These are phyloP conservation scores for Pisolithus orientalis DNA, from an alignment of 768 basidiomycete species.

Conservation along the genomic window DNA sequence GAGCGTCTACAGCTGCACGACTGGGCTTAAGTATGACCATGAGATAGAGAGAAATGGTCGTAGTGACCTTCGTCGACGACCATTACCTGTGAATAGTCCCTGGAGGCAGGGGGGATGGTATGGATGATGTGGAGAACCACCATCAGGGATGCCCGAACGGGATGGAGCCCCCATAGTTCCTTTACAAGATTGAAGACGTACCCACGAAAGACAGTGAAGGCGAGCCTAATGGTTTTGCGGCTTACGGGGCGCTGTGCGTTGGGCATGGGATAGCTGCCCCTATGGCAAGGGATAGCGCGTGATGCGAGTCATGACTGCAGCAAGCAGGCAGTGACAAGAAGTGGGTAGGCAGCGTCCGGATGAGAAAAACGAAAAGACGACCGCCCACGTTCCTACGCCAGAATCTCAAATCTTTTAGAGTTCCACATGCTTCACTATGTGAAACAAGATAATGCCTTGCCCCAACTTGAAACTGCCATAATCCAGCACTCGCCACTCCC, in stretches of 20 bases:
- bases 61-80: slow-evolving; percentile 70
- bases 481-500: too few relatives aligned
- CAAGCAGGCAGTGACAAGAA: slow-evolving; percentile 12
- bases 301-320: slow-evolving; percentile 55
- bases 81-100: slow-evolving; percentile 81
- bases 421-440: too few relatives aligned
- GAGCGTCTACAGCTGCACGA: slow-evolving; percentile 55
- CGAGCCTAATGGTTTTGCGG: slow-evolving; percentile 49
- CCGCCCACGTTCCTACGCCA: neutral
- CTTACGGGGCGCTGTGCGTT: slow-evolving; percentile 64
- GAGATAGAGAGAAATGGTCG: slow-evolving; percentile 7
- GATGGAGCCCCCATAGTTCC: slow-evolving; percentile 50
- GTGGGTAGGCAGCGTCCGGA: slow-evolving; percentile 1
- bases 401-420: too few relatives aligned
- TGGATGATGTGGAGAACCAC: slow-evolving; percentile 62
- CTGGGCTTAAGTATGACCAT: neutral
- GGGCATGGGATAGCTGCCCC: slow-evolving; percentile 45
- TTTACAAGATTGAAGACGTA: slow-evolving; percentile 53
- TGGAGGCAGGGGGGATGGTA: slow-evolving; percentile 74
- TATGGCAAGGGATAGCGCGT: slow-evolving; percentile 41
- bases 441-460: too few relatives aligned
- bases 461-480: too few relatives aligned
- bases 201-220: slow-evolving; percentile 45
- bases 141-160: slow-evolving; percentile 65
- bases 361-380: slow-evolving; percentile 5